Conservation (phyloP, 805 yeast genomes). For the Starmerella geochares region DNA sequence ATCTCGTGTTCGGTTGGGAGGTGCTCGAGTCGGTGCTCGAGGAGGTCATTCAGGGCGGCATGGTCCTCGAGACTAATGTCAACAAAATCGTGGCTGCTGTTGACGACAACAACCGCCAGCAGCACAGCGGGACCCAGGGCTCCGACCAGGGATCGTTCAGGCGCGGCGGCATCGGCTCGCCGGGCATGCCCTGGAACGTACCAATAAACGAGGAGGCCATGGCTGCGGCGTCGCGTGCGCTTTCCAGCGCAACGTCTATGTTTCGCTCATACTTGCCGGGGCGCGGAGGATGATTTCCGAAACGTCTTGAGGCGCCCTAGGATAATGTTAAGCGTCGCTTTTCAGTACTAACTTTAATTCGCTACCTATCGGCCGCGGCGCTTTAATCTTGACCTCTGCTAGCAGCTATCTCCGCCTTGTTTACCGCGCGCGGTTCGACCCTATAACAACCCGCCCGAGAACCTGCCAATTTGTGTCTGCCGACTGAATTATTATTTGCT, state of each 20-base stretch:
- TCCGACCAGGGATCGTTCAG: neutral
- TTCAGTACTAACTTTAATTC: neutral
- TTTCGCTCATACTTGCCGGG: conserved; percentile 23
- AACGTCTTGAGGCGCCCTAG: neutral
- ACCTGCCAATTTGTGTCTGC: no score
- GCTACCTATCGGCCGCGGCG: no score
- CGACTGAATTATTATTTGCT: neutral
- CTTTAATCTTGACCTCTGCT: neutral
- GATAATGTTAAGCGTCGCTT: neutral
- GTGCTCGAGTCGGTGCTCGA: conserved; percentile 73
- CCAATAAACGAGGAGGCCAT: conserved; percentile 18
- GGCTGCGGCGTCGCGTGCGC: conserved; percentile 21
- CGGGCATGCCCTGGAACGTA: conserved; percentile 7
- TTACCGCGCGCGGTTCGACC: no score
- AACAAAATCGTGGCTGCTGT: conserved; percentile 58
- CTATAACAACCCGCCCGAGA: no score
- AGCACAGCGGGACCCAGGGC: conserved; percentile 17
- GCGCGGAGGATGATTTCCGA: neutral
- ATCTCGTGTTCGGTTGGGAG: conserved; percentile 98
- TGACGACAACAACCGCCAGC: conserved; percentile 32
- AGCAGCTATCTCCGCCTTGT: no score
- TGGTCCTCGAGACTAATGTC: conserved; percentile 92
- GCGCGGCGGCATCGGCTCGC: neutral
- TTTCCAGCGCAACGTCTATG: conserved; percentile 23
- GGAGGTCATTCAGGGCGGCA: conserved; percentile 93